phyloP scores from a whole-genome alignment of 192 early-diverging fungal genomes.

The Polychytrium aggregatum region DNA sequence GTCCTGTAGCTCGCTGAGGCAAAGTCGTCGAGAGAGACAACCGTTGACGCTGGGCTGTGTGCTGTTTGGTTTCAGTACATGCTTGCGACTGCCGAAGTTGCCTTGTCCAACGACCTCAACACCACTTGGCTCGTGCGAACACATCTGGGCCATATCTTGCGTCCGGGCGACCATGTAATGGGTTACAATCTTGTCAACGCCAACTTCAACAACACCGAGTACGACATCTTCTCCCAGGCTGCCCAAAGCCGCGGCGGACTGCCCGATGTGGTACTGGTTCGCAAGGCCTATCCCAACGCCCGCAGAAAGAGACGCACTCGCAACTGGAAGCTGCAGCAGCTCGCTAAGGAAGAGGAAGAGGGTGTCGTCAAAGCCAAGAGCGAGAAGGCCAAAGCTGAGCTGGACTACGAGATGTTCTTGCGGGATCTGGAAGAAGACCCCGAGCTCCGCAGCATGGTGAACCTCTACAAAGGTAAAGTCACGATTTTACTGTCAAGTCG shows the following conservation, averaged over 20 bases:
- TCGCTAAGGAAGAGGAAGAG: slow-evolving; percentile 74
- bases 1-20: too few relatives aligned
- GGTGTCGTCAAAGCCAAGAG: slow-evolving; percentile 67
- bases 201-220: slow-evolving; percentile 87
- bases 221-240: slow-evolving; percentile 32
- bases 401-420: slow-evolving; percentile 93
- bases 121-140: slow-evolving; percentile 70
- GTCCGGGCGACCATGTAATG: slow-evolving; percentile 80
- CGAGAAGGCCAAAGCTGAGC: slow-evolving; percentile 58
- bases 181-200: slow-evolving; percentile 81
- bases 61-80: slow-evolving; percentile 27
- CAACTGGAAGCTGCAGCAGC: slow-evolving; percentile 82
- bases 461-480: slow-evolving; percentile 71
- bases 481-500: slow-evolving; percentile 13
- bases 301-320: slow-evolving; percentile 75
- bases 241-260: slow-evolving; percentile 46
- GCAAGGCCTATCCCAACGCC: slow-evolving; percentile 81
- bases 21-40: too few relatives aligned
- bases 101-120: slow-evolving; percentile 66
- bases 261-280: slow-evolving; percentile 85
- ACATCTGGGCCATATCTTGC: slow-evolving; percentile 83
- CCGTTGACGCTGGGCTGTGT: too few relatives aligned
- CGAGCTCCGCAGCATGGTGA: slow-evolving; percentile 86
- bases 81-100: slow-evolving; percentile 81
- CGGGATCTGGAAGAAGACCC: slow-evolving; percentile 97